Percentiles rank a stretch among this genome's conserved stretches.
Evolutionary conservation across 164 flowering plant species (phyloP).

Genomic region (Kalanchoe fedtschenkoi): DNA sequence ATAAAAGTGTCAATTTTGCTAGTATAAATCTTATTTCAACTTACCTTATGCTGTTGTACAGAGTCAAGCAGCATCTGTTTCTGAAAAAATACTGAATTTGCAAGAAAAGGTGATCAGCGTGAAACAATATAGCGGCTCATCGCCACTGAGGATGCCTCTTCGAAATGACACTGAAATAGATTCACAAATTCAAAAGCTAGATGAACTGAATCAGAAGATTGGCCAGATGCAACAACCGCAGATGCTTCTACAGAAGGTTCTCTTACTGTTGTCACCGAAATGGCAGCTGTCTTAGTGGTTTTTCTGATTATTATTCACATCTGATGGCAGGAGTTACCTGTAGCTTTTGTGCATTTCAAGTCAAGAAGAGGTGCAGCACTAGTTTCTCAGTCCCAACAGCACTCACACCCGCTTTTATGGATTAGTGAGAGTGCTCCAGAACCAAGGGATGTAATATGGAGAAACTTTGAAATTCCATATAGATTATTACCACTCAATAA

Average conservation of each 20-base stretch:
- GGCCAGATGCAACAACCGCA: slow-evolving; percentile 30
- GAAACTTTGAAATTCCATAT: slow-evolving; percentile 44
- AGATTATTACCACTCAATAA: slow-evolving; percentile 33
- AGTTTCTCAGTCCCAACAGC: slow-evolving; percentile 76
- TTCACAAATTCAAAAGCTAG: slow-evolving; percentile 42
- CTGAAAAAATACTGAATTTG: slow-evolving; percentile 36
- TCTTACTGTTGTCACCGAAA: not conserved
- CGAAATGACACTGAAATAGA: slow-evolving; percentile 18
- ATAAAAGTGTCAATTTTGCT: not conserved
- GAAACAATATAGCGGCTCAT: slow-evolving; percentile 15
- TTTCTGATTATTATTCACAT: not conserved
- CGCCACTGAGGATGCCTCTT: slow-evolving; percentile 15
- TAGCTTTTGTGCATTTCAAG: slow-evolving; percentile 80
- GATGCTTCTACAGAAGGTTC: slow-evolving; percentile 44
- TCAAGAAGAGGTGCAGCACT: slow-evolving; percentile 63
- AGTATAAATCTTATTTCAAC: not conserved
- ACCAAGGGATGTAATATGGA: slow-evolving; percentile 84
- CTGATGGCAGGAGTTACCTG: slow-evolving; percentile 62
- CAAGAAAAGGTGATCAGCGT: slow-evolving; percentile 16
- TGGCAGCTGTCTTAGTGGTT: not conserved
- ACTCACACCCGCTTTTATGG: slow-evolving; percentile 67
- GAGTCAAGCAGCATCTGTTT: slow-evolving; percentile 32
- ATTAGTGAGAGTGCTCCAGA: slow-evolving; percentile 80
- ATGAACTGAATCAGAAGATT: slow-evolving; percentile 33
- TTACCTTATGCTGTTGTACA: slow-evolving; percentile 17